Base-by-base conservation (phyloP, 2,329 filamentous ascomycete species). In the Mollisiaceae sp. region DNA sequence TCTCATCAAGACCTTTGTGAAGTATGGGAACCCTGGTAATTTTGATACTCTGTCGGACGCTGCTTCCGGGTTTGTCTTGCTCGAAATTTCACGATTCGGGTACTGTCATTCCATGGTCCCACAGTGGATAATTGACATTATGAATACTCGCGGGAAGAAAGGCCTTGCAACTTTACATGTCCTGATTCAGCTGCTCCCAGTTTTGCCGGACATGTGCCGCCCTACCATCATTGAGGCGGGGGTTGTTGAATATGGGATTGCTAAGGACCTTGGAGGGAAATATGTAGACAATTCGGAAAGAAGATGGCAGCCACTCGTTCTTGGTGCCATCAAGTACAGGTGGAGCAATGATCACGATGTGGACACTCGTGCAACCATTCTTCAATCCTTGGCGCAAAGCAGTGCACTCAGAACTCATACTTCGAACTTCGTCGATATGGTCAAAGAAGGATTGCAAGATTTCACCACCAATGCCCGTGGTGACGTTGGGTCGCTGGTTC, bases 401-500 rank as follows among this genome's bases (percentile, higher is more conserved):
- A 77, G 78, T 6, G 3, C 32, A 18, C 55, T 73, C 8, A 39
- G 65, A 0, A 65, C 59, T 1, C 60, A 69, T 43, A 45, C 67
- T 9, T 14, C 45, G 6, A 27, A 57, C 1, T 72, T 75, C 41
- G 52, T 67, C 8, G 22, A 64, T 20, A 66, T 76, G 14, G 77
- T 90, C 9, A 74, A 77, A 0, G 83, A 85, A 47, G 87, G 89
- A 0, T 79, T 99, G 35, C 90, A 94, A 70, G 94, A 99, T 75
- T 98, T 98, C 74, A 97, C 92, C 0, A 94, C 92, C 3, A 94
- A 92, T 70, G 89, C 94, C 15, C 85, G 93, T 64, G 95, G 95
- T 18, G 95, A 99, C 74, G 85, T 98, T 58, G 95, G 95, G 5
- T 97, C 94, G 0, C 86, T 94, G 60, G 91, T 97, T 4, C 86